Base-by-base conservation (phyloP, 257 asterid genomes). In the Nicotiana attenuata region DNA sequence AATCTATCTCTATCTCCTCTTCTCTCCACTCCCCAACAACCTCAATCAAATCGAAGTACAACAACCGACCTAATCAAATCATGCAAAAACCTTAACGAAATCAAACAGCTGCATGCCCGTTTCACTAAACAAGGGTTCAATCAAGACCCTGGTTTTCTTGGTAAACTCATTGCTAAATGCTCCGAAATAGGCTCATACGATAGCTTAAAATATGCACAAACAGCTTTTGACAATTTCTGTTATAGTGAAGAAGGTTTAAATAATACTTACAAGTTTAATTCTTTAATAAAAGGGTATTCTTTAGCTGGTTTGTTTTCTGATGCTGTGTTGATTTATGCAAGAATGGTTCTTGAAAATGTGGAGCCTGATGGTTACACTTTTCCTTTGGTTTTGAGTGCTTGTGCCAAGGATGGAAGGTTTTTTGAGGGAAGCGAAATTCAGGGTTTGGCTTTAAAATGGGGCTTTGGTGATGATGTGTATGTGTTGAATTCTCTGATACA, bases 341-440 rank as follows among this genome's bases (percentile, higher is more conserved):
- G 82, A 47, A 88, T 91, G 92, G 47, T 89, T 82, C 65, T 57
- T 26, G 86, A 87, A 20, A 88, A 82, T 14, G 78, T 87, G 29
- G 84, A 50, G 84, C 87, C 90, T 77, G 94, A 91, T 83, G 83
- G 83, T 19, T 89, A 89, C 57, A 89, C 91, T 1, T 91, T 85
- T 79, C 94, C 94, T 2, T 89, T 88, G 78, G 90, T 89, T 75
- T 81, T 91, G 85, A 90, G 87, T 56, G 92, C 90, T 47, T 91
- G 91, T 84, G 84, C 91, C 1, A 89, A 87, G 75, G 82, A 84
- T 28, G 50, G 26, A 84, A 87, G 77, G 64, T 83, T 89, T 80
- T 80, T 14, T 6, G 92, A 82, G 83, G 92, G 92, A 17, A 45
- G 28, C 10, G 91, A 85, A 61, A 26, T 91, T 38, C 91, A 88